A percentile compares a stretch with the other conserved stretches of the same genome.
phyloP scores from a whole-genome alignment of 768 basidiomycete genomes.

The Thelephora ganbajun region DNA sequence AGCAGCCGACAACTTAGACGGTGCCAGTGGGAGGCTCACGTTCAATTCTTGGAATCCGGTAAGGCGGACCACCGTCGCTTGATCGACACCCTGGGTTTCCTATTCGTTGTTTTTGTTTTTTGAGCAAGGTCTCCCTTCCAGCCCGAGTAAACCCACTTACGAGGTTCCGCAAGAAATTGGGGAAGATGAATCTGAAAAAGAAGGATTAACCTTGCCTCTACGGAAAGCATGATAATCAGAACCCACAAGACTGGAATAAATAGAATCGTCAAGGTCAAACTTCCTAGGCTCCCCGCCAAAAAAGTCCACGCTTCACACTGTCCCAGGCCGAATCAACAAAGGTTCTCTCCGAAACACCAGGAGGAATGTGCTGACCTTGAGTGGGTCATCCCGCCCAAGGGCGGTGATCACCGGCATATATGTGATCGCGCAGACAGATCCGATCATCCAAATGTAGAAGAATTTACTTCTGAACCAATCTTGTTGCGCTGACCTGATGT shows the following conservation, averaged over 20 bases:
- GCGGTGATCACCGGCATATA: constrained; percentile 64
- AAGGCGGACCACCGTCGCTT: constrained; percentile 51
- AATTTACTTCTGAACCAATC: constrained; percentile 73
- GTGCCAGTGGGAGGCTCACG: constrained; percentile 26
- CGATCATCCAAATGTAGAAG: constrained; percentile 61
- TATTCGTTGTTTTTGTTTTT: constrained; percentile 17
- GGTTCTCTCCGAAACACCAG: background rate
- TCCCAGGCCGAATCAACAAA: constrained; percentile 4
- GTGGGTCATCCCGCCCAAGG: constrained; percentile 41
- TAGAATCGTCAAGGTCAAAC: constrained; percentile 56
- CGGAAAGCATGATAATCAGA: constrained; percentile 3
- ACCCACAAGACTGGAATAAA: constrained; percentile 58
- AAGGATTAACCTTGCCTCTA: background rate
- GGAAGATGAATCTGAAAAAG: constrained; percentile 43
- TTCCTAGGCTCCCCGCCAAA: constrained; percentile 55
- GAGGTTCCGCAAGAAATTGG: constrained; percentile 43
- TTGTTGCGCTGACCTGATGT: constrained; percentile 44
- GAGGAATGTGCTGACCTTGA: constrained; percentile 31
- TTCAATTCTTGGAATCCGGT: constrained; percentile 77
- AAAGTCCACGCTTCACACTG: constrained; percentile 63
- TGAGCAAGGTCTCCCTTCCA: too few species aligned
- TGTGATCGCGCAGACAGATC: constrained; percentile 43
- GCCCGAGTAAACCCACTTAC: constrained; percentile 24
- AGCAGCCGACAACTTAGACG: background rate
- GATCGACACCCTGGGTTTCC: constrained; percentile 52